Percentiles rank a stretch among this genome's conserved stretches.
phyloP scores from a whole-genome alignment of 169 alveolate species.

The Fabrea salina region DNA sequence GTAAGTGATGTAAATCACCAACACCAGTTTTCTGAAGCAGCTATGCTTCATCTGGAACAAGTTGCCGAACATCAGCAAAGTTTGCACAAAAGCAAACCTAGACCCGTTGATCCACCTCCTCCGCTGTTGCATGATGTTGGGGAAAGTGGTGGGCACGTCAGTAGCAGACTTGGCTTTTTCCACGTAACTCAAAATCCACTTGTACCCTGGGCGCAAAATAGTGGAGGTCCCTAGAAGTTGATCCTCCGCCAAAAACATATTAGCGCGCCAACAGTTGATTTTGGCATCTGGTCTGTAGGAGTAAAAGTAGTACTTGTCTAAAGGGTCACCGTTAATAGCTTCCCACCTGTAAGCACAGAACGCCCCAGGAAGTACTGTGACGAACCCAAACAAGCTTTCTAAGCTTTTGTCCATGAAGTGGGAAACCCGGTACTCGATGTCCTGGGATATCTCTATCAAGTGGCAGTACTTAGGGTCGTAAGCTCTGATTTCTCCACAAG shows the following conservation, averaged over 20 bases:
- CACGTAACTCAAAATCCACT: slow-evolving; percentile 33
- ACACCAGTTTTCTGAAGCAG: not conserved
- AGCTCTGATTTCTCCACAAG: slow-evolving; percentile 38
- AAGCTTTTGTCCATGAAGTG: slow-evolving; percentile 32
- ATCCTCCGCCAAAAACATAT: slow-evolving; percentile 60
- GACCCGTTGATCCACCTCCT: slow-evolving; percentile 61
- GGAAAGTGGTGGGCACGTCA: slow-evolving; percentile 36
- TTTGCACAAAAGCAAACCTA: slow-evolving; percentile 47
- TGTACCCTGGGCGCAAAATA: not conserved
- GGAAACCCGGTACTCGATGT: slow-evolving; percentile 32
- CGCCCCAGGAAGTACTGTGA: slow-evolving; percentile 37
- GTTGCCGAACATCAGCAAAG: slow-evolving; percentile 17
- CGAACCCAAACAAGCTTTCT: slow-evolving; percentile 27
- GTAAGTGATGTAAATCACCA: not conserved
- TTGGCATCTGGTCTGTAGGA: not conserved
- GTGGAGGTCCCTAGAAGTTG: not conserved
- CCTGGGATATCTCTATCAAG: not conserved
- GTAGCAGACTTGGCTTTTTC: slow-evolving; percentile 35
- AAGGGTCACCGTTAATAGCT: slow-evolving; percentile 27
- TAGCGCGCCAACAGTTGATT: slow-evolving; percentile 20
- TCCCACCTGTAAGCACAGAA: slow-evolving; percentile 39
- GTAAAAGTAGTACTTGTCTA: slow-evolving; percentile 31
- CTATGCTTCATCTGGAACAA: not conserved
- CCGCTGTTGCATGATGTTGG: slow-evolving; percentile 31
- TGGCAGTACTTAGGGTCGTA: not conserved